Conservation (phyloP, 805 yeast species). For the Clavispora carvajalis region DNA sequence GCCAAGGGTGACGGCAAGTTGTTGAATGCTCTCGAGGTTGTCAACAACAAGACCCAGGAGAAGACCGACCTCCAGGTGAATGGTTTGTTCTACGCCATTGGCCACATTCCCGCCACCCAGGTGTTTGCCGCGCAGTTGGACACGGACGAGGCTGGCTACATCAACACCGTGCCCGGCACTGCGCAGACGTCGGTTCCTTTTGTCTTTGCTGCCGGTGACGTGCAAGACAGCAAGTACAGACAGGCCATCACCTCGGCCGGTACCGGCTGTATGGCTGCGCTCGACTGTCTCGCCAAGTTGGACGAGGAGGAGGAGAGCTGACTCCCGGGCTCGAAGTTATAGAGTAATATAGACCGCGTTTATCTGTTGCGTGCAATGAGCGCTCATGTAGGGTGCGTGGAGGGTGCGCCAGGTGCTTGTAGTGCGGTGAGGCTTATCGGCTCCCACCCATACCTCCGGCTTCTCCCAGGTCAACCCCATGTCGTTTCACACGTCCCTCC, state of each 20-base stretch:
- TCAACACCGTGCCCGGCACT: constrained; percentile 85
- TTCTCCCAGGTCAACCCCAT: too few species aligned
- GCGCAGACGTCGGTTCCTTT: constrained; percentile 82
- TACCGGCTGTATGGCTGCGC: constrained; percentile 98
- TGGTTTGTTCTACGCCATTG: constrained; percentile 97
- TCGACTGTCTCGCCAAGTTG: constrained; percentile 53
- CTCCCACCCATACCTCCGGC: too few species aligned
- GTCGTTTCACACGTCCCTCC: neutral
- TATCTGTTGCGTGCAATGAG: too few species aligned
- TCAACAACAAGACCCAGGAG: constrained; percentile 70
- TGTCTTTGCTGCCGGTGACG: constrained; percentile 98
- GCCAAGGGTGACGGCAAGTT: constrained; percentile 94
- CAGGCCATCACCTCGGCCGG: constrained; percentile 99
- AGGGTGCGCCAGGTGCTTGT: too few species aligned
- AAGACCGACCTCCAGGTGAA: constrained; percentile 66
- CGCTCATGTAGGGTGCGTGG: too few species aligned
- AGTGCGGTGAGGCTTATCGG: too few species aligned
- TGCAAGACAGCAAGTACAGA: constrained; percentile 94
- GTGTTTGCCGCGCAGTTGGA: constrained; percentile 75
- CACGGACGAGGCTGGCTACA: constrained; percentile 83
- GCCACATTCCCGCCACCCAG: constrained; percentile 92
- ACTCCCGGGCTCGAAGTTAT: constrained; percentile 3
- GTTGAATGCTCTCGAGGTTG: constrained; percentile 56
- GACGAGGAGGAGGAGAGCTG: constrained; percentile 20
- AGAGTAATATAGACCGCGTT: too few species aligned